Evolutionary conservation across 139 green algal genomes (phyloP).

Genomic region (Nannochloris sp.): DNA sequence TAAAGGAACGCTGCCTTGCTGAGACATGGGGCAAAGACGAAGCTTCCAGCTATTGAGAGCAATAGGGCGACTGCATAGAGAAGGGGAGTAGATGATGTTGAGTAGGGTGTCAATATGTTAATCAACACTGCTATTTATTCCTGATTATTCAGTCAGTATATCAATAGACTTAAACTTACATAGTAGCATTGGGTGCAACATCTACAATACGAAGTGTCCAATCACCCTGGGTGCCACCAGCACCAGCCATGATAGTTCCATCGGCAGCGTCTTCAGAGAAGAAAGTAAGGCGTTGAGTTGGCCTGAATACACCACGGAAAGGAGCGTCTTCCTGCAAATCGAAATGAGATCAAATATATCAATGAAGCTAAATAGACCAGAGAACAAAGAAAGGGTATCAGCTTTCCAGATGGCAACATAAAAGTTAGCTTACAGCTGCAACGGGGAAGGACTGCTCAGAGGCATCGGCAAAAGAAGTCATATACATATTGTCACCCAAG

Average conservation of each 20-base stretch:
- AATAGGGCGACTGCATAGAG: conserved; percentile 15
- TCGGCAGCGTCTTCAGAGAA: neutral
- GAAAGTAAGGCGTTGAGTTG: conserved; percentile 15
- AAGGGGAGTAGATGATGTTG: no score
- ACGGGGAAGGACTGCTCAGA: conserved; percentile 2
- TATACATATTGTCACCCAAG: conserved; percentile 16
- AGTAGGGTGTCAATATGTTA: no score
- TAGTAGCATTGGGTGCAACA: conserved; percentile 18
- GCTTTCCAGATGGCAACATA: neutral
- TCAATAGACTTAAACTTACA: no score
- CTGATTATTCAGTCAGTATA: no score
- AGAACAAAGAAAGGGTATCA: neutral
- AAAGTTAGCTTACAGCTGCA: neutral
- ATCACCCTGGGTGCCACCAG: conserved; percentile 14
- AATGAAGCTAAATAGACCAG: neutral
- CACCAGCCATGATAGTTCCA: neutral
- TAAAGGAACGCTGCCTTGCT: neutral
- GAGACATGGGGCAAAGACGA: neutral
- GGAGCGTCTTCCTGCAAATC: neutral
- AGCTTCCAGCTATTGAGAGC: conserved; percentile 17
- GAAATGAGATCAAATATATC: neutral
- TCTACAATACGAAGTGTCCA: conserved; percentile 13
- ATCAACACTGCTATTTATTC: no score
- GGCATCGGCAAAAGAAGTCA: conserved; percentile 13
- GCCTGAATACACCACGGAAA: conserved; percentile 14